phyloP scores from a whole-genome alignment of 495 filamentous ascomycete species.

The Neurospora sp. region DNA sequence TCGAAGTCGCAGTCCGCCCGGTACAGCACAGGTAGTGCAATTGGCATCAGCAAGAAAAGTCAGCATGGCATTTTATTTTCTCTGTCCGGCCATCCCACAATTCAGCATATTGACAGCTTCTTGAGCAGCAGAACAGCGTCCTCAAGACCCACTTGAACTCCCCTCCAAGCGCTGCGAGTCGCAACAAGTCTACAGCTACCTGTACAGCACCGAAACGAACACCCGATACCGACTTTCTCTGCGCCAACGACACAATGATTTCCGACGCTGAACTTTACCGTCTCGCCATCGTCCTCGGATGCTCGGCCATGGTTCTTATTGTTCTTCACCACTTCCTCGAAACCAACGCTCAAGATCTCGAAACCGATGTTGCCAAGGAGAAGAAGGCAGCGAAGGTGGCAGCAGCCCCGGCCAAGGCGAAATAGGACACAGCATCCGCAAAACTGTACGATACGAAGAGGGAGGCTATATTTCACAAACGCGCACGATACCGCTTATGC shows the following conservation, averaged over 20 bases:
- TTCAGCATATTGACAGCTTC: background rate
- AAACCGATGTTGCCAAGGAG: conserved; percentile 43
- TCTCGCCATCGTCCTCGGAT: conserved; percentile 90
- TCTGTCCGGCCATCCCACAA: background rate
- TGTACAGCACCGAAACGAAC: background rate
- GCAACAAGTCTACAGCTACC: background rate
- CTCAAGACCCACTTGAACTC: background rate
- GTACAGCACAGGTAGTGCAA: background rate
- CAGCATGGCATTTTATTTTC: background rate
- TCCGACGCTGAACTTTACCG: conserved; percentile 74
- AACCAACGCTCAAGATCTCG: conserved; percentile 65
- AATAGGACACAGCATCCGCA: conserved; percentile 1
- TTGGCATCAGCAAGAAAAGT: background rate
- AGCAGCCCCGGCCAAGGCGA: conserved; percentile 13
- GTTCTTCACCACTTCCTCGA: conserved; percentile 96
- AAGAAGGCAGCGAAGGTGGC: conserved; percentile 53
- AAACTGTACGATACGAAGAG: conserved; percentile 10
- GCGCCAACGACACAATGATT: conserved; percentile 53
- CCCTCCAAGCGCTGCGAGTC: background rate
- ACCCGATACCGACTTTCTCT: background rate
- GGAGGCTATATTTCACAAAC: background rate
- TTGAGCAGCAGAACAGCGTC: background rate
- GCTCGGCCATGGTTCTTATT: conserved; percentile 83
- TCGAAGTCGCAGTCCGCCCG: background rate
- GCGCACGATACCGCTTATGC: background rate